A percentile compares a stretch with the other conserved stretches of the same genome.
Conservation (phyloP, 495 filamentous ascomycete species). For the Xylaria scruposa region DNA sequence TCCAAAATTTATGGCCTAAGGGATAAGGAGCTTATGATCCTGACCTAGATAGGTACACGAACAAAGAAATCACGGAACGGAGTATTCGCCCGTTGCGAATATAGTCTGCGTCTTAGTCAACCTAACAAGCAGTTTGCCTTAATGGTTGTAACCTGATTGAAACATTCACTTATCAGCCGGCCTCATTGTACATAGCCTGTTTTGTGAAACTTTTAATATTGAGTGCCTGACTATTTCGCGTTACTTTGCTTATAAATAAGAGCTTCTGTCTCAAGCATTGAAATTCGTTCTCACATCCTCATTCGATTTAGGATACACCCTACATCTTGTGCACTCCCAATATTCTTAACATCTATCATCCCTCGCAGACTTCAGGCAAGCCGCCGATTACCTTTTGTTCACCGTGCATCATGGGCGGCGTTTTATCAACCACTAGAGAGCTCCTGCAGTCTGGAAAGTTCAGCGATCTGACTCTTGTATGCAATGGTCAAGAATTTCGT, state of each 20-base stretch:
- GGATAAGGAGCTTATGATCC: conserved; percentile 32
- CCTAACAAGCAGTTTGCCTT: conserved; percentile 3
- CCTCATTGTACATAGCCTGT: no score
- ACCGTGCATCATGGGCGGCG: background rate
- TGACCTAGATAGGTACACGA: conserved; percentile 15
- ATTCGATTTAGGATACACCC: background rate
- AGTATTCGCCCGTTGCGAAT: background rate
- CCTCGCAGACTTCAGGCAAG: background rate
- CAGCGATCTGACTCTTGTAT: background rate
- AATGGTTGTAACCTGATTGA: no score
- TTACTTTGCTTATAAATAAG: no score
- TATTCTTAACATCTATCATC: background rate
- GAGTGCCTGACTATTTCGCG: no score
- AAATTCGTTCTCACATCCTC: no score
- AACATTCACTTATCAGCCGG: background rate
- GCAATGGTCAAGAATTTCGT: background rate
- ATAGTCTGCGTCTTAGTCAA: background rate
- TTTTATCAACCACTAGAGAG: background rate
- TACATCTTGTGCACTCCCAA: background rate
- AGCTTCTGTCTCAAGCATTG: no score
- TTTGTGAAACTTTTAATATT: no score
- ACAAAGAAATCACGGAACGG: background rate
- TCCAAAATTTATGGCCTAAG: no score
- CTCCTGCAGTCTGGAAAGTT: background rate
- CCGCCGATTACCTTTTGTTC: background rate